Evolutionary conservation across 805 yeast species (phyloP).

Genomic region (Saccharomycopsis synnaedendra): DNA sequence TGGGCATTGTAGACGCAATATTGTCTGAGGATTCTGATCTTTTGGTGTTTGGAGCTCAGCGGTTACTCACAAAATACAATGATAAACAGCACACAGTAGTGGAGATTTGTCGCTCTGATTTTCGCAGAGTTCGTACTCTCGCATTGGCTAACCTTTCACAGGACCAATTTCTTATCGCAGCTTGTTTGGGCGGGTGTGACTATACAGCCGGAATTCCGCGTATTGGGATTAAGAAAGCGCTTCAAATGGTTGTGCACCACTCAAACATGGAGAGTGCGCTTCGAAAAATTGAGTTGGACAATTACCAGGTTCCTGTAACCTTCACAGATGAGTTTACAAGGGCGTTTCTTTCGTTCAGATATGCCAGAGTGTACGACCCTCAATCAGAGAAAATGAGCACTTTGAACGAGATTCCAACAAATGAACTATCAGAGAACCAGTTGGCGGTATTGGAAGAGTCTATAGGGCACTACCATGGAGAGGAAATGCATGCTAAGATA

Average conservation of each 20-base stretch:
- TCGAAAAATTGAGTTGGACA: constrained; percentile 49
- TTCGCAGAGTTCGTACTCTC: constrained; percentile 33
- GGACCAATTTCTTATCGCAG: constrained; percentile 60
- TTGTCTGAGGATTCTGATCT: constrained; percentile 92
- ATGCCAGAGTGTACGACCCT: constrained; percentile 81
- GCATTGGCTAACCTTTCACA: constrained; percentile 39
- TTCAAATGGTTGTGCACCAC: constrained; percentile 41
- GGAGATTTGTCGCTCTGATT: constrained; percentile 50
- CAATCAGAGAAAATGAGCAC: constrained; percentile 34
- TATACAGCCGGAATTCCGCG: constrained; percentile 80
- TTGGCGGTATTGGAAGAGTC: constrained; percentile 22
- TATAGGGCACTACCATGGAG: constrained; percentile 24
- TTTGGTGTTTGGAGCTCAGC: constrained; percentile 73
- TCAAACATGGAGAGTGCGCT: constrained; percentile 44
- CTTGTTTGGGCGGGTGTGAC: constrained; percentile 93
- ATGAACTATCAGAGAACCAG: constrained; percentile 18
- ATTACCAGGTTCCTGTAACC: constrained; percentile 38
- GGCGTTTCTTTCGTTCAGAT: constrained; percentile 74
- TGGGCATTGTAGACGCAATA: constrained; percentile 71
- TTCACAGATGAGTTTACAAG: constrained; percentile 48
- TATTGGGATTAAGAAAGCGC: constrained; percentile 72
- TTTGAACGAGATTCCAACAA: constrained; percentile 41
- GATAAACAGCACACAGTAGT: constrained; percentile 51
- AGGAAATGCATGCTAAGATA: constrained; percentile 38
- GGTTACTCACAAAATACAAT: constrained; percentile 70